Evolutionary conservation across 257 asterid genomes (phyloP), one percentile per base, ranked within the genome.

Genomic region (Solanum habrochaites): DNA sequence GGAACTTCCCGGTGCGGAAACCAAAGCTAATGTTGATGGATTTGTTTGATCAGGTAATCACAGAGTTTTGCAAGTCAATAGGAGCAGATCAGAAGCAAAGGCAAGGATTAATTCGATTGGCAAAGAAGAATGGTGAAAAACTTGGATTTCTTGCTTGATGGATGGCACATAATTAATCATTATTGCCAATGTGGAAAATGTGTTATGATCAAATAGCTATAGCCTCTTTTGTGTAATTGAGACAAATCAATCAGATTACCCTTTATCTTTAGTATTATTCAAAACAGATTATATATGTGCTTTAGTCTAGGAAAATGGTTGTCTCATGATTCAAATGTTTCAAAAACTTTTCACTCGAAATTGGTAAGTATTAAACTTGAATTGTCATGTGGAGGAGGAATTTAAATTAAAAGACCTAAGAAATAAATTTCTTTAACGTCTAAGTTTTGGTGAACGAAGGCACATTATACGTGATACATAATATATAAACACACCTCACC

Each of bases 1-100:
- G 42, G 6, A 31, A 70, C n/a, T 31, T 69, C 0, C 6, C 18
- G 0, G 3, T 13, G 7, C 12, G 7, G 31, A 70, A 70, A 70
- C n/a, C 78, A 70, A 70, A 71, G 43, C 25, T 71, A 32, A 71
- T 8, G 78, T 16, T 32, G 78, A 71, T 71, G n/a, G 32, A 21
- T 27, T 56, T 13, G 35, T 70, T 85, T 89, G 47, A 88, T 60
- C 94, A 95, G 98, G 96, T 96, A 81, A 96, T 96, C 73, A 96
- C 95, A 12, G 99, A 96, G 90, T 96, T 95, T 90, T 96, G 99
- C 94, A 96, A 94, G 88, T 92, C 98, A 49, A 96, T 96, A 82
- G 99, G 99, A 87, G 99, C 99, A 35, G 99, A 96, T 87, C 74
- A 93, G 37, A 96, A 96, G 86, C 98, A 94, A 90, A 86, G 98